phyloP scores from a whole-genome alignment of 768 basidiomycete species.

The Amanita pallidorosea region DNA sequence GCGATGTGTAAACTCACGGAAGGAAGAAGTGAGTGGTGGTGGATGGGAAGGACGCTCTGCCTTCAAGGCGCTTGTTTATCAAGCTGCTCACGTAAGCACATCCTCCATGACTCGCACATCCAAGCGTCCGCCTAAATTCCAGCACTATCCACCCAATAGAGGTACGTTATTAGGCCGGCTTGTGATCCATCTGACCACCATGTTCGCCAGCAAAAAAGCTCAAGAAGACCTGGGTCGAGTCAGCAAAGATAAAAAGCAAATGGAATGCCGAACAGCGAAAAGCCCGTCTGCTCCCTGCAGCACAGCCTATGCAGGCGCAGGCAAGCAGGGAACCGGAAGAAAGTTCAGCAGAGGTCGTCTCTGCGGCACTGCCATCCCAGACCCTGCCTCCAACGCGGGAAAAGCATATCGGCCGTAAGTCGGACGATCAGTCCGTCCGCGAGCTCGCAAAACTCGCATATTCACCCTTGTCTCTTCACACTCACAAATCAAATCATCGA shows the following conservation, averaged over 20 bases:
- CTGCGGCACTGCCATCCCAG: neutral
- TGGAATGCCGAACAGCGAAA: constrained; percentile 66
- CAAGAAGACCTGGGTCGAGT: constrained; percentile 73
- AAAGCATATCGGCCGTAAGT: constrained; percentile 12
- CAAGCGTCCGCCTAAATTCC: constrained; percentile 62
- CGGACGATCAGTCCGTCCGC: constrained; percentile 30
- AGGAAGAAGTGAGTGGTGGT: constrained; percentile 36
- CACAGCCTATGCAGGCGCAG: constrained; percentile 2
- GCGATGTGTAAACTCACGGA: constrained; percentile 44
- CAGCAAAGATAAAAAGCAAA: constrained; percentile 64
- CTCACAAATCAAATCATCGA: constrained; percentile 38
- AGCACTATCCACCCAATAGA: constrained; percentile 49
- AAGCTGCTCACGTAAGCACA: constrained; percentile 3
- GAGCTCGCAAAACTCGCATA: constrained; percentile 57
- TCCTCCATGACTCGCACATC: neutral
- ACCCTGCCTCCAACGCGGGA: constrained; percentile 10
- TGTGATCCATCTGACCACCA: neutral
- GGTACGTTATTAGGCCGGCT: constrained; percentile 28
- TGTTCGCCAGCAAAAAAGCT: constrained; percentile 56
- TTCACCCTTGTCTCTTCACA: constrained; percentile 44
- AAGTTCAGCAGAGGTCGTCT: neutral
- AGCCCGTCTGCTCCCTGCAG: constrained; percentile 17
- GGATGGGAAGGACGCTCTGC: constrained; percentile 19
- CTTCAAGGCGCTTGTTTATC: constrained; percentile 12
- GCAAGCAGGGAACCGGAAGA: neutral